These are phyloP conservation scores for Meyerozyma guilliermondii DNA, from an alignment of 1,139 yeast species.

Conservation along the genomic window DNA sequence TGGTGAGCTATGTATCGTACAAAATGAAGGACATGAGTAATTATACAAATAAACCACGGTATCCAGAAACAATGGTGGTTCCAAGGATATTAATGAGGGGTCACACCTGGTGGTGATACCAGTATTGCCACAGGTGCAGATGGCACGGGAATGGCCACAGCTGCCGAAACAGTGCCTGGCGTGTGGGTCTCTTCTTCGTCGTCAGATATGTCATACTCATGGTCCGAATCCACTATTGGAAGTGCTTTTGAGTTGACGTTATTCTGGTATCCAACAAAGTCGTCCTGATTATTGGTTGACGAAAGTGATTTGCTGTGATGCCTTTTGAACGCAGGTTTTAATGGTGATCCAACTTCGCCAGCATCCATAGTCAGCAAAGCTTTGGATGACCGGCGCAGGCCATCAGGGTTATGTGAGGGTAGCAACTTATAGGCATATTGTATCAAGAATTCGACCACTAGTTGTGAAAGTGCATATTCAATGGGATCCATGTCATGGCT, in stretches of 20 bases:
- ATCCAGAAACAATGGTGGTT: not conserved
- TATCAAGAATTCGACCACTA: conserved; percentile 83
- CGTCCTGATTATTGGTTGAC: conserved; percentile 46
- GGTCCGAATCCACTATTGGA: conserved; percentile 25
- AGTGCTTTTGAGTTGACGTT: conserved; percentile 14
- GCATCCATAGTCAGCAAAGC: conserved; percentile 5
- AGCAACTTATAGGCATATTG: conserved; percentile 77
- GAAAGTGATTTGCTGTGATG: conserved; percentile 62
- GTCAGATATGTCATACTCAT: conserved; percentile 27
- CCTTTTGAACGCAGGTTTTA: conserved; percentile 19
- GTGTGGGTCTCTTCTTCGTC: conserved; percentile 18
- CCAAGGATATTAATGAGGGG: not conserved
- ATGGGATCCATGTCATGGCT: conserved; percentile 87
- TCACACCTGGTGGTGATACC: conserved; percentile 1
- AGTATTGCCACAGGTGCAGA: conserved; percentile 1
- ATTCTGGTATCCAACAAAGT: conserved; percentile 35
- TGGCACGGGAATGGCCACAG: not conserved
- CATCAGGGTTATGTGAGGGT: conserved; percentile 27
- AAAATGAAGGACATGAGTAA: not conserved
- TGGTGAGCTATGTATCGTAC: conserved; percentile 1
- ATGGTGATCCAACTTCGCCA: not conserved
- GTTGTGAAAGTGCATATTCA: conserved; percentile 83
- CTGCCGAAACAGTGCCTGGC: conserved; percentile 9
- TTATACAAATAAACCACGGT: not conserved
- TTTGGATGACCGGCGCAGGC: conserved; percentile 14